Conservation (phyloP, 1,284 basidiomycete genomes). For the Ustilago crameri region DNA sequence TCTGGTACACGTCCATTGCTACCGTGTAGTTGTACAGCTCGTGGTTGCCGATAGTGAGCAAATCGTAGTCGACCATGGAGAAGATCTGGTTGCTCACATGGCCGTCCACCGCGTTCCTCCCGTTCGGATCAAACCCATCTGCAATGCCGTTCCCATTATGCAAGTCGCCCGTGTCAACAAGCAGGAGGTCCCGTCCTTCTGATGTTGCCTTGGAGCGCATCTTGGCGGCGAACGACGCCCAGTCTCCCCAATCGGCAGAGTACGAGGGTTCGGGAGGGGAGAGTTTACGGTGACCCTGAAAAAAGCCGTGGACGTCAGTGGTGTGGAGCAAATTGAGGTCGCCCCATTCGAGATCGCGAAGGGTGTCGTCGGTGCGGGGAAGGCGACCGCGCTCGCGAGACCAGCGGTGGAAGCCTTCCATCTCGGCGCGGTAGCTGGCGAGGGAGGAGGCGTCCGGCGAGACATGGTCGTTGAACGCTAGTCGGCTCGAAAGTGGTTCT, state of each 20-base stretch:
- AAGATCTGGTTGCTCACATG: conserved; percentile 70
- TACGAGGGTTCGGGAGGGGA: conserved; percentile 66
- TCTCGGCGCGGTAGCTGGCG: conserved; percentile 38
- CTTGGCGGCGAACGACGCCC: conserved; percentile 65
- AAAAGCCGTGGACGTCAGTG: conserved; percentile 78
- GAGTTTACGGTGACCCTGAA: conserved; percentile 62
- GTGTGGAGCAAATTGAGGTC: conserved; percentile 83
- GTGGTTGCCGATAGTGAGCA: conserved; percentile 88
- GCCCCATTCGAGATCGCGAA: conserved; percentile 76
- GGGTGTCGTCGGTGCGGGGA: conserved; percentile 52
- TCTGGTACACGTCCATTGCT: conserved; percentile 81
- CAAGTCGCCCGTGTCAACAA: conserved; percentile 65
- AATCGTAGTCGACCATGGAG: conserved; percentile 80
- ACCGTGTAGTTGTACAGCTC: conserved; percentile 84
- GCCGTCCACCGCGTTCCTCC: conserved; percentile 54
- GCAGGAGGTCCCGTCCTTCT: conserved; percentile 63
- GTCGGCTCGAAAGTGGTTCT: conserved; percentile 34
- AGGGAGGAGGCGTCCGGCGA: conserved; percentile 34
- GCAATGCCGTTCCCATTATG: conserved; percentile 66
- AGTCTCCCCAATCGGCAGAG: conserved; percentile 66
- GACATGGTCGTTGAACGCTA: conserved; percentile 36
- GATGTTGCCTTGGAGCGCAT: conserved; percentile 55
- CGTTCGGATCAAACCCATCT: conserved; percentile 57
- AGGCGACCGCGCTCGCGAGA: conserved; percentile 49
- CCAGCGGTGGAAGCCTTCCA: conserved; percentile 48